Conservation (phyloP, 2,329 filamentous ascomycete genomes). For the Penicillium decumbens region DNA sequence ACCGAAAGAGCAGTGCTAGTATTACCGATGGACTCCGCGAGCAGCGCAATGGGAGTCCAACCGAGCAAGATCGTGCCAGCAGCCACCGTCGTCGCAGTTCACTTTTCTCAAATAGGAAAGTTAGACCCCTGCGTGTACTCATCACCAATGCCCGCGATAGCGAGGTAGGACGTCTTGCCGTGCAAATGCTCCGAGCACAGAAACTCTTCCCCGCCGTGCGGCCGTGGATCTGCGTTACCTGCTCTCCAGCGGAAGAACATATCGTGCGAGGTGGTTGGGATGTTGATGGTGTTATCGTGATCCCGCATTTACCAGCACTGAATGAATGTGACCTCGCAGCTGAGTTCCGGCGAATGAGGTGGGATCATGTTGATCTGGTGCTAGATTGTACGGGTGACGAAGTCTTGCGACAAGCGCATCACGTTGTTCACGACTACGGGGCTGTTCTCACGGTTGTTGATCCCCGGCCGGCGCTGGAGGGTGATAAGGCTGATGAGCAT, state of each 20-base stretch:
- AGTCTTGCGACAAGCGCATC: slow-evolving; percentile 34
- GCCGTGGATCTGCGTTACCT: slow-evolving; percentile 40
- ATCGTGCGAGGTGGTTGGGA: slow-evolving; percentile 27
- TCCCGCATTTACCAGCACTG: slow-evolving; percentile 22
- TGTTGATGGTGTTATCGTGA: slow-evolving; percentile 35
- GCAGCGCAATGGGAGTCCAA: not conserved
- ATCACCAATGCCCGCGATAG: slow-evolving; percentile 37
- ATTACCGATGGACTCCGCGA: not conserved
- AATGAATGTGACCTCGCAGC: slow-evolving; percentile 29
- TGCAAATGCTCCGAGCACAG: slow-evolving; percentile 37
- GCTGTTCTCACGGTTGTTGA: slow-evolving; percentile 35
- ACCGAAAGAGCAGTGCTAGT: not conserved
- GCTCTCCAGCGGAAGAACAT: slow-evolving; percentile 24
- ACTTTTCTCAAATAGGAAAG: not conserved
- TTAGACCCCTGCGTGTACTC: slow-evolving; percentile 31
- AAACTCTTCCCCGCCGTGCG: slow-evolving; percentile 28
- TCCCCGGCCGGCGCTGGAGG: slow-evolving; percentile 22
- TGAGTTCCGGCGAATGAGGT: slow-evolving; percentile 30
- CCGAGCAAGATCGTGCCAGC: not conserved
- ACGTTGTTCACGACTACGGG: slow-evolving; percentile 34
- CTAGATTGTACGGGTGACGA: slow-evolving; percentile 38
- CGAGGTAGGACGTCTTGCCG: slow-evolving; percentile 35
- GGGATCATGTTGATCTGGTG: slow-evolving; percentile 39
- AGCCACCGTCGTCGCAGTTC: not conserved
- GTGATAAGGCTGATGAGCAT: slow-evolving; percentile 9